Evolutionary conservation across 345 rosid species (phyloP).

Genomic region (Nephelium lappaceum): DNA sequence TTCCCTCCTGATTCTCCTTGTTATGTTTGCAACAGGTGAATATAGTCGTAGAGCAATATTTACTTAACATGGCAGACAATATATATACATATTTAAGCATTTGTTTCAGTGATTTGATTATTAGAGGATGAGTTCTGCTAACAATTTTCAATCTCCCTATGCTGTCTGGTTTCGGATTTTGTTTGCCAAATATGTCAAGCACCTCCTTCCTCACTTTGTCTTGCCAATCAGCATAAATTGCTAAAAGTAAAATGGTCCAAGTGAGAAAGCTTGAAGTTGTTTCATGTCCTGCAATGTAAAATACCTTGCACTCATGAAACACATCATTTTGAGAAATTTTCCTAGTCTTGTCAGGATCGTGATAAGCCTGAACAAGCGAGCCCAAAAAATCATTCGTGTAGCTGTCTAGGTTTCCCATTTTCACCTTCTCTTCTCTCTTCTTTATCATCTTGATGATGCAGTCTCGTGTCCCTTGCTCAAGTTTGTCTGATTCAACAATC

Average conservation of each 20-base stretch:
- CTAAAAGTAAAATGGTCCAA: slow-evolving; percentile 42
- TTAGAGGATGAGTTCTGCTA: background rate
- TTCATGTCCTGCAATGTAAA: slow-evolving; percentile 44
- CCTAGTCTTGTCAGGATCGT: slow-evolving; percentile 21
- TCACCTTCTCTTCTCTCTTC: slow-evolving; percentile 30
- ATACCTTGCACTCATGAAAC: slow-evolving; percentile 46
- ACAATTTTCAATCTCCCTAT: slow-evolving; percentile 39
- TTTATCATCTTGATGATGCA: slow-evolving; percentile 22
- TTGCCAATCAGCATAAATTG: slow-evolving; percentile 44
- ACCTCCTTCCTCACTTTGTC: slow-evolving; percentile 43
- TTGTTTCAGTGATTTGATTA: background rate
- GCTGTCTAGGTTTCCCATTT: slow-evolving; percentile 4
- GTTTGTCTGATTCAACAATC: slow-evolving; percentile 19
- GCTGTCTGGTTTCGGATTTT: slow-evolving; percentile 34
- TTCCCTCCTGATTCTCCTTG: slow-evolving; percentile 25
- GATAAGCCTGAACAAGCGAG: slow-evolving; percentile 24
- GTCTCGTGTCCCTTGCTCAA: slow-evolving; percentile 18
- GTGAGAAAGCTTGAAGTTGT: slow-evolving; percentile 33
- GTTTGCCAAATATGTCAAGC: slow-evolving; percentile 28
- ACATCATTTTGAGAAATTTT: slow-evolving; percentile 36
- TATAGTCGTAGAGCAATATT: slow-evolving; percentile 31
- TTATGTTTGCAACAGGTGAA: slow-evolving; percentile 26
- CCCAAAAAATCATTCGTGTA: slow-evolving; percentile 37
- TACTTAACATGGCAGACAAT: no score
- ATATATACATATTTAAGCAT: no score